A percentile compares a stretch with the other conserved stretches of the same genome.
These are phyloP conservation scores for Kwoniella shivajii DNA, from an alignment of 1,284 basidiomycete genomes.

Conservation along the genomic window DNA sequence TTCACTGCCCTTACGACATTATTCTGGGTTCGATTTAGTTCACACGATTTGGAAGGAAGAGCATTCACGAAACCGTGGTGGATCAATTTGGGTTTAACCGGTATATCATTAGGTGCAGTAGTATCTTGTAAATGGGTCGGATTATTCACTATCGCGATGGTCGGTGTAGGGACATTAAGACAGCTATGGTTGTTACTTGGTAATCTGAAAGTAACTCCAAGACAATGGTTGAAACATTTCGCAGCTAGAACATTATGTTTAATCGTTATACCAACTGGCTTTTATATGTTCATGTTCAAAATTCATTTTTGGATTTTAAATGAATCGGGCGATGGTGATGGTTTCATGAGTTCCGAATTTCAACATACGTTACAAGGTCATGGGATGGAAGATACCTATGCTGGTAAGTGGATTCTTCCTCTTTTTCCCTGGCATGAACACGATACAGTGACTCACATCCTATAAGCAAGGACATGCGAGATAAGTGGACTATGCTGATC, in stretches of 20 bases:
- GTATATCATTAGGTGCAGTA: conserved; percentile 86
- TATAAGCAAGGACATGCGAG: too few species aligned
- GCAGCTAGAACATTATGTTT: conserved; percentile 84
- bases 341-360: conserved; percentile 98
- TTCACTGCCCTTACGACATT: conserved; percentile 90
- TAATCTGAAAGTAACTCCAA: conserved; percentile 76
- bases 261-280: conserved; percentile 76
- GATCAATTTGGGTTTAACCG: conserved; percentile 86
- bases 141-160: conserved; percentile 95
- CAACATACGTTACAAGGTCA: conserved; percentile 93
- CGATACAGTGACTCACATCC: too few species aligned
- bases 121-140: conserved; percentile 98
- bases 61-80: conserved; percentile 88
- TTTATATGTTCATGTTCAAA: conserved; percentile 95
- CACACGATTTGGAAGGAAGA: conserved; percentile 69
- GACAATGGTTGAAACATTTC: conserved; percentile 80
- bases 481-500: not conserved
- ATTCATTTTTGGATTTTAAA: conserved; percentile 89
- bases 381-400: conserved; percentile 88
- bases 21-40: conserved; percentile 86
- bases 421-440: not conserved
- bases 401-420: conserved; percentile 60
- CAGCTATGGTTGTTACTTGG: conserved; percentile 92
- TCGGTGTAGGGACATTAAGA: conserved; percentile 79
- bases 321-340: conserved; percentile 92